Evolutionary conservation across 306 rosid species (phyloP), one percentile per base, ranked within the genome.

Genomic region (Ormosia emarginata): DNA sequence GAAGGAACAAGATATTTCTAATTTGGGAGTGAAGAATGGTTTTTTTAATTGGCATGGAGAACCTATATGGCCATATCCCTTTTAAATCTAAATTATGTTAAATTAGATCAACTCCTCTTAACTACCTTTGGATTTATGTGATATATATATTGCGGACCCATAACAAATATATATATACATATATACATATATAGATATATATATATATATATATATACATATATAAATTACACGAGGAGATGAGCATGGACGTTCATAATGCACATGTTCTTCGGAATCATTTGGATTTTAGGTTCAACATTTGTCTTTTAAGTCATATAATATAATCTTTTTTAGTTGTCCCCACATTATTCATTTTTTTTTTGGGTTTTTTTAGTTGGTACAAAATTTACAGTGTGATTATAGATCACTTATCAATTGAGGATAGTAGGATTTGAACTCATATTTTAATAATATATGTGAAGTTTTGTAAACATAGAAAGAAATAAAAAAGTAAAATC

Each of bases 71-170:
- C 24, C 83, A 44, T 79, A 10, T 32, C 34, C 47, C 8, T 67
- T 46, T 75, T 43, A 41, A 74, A 36, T 78, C 30, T 40, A 24
- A 53, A 53, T 24, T 39, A 55, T 32, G 75, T 30, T 65, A 53
- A 43, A 41, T 69, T 71, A 29, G 68, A 65, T 67, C 58, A 73
- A 72, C 67, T 36, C 47, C 74, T 40, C 72, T 55, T 81, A 80
- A 80, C 79, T 63, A 62, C 74, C 50, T 65, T 70, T 43, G 13
- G 30, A 37, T 73, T 50, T 17, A 73, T 73, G 52, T 55, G 8
- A 55, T 18, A 18, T 9, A 8, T 24, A 4, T 56, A 47, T 17
- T 9, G 72, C 9, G 78, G 72, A 32, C 50, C 52, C 59, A 65
- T 17, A 46, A 55, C 18, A 62, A 64, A 10, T 7, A 5, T 37